Evolutionary conservation across 2,329 filamentous ascomycete species (phyloP).

Genomic region (Claviceps humidiphila): DNA sequence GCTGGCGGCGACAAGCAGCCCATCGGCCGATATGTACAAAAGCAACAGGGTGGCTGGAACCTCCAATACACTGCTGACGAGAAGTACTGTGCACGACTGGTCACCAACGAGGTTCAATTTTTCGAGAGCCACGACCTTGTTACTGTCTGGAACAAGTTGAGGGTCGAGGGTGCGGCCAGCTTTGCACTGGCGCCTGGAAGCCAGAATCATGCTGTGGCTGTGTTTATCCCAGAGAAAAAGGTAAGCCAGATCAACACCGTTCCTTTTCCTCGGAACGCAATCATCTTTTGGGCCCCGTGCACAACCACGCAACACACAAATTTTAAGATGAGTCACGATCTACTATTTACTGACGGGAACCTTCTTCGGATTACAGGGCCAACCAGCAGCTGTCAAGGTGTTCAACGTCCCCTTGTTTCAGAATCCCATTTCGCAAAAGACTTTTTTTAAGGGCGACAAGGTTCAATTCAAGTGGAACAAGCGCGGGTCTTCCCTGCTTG

Average conservation of each 20-base stretch:
- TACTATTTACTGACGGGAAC: neutral
- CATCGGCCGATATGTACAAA: constrained; percentile 86
- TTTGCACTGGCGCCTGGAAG: constrained; percentile 77
- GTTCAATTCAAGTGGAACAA: constrained; percentile 98
- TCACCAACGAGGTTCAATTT: constrained; percentile 97
- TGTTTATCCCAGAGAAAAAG: constrained; percentile 94
- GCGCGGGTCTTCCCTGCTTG: constrained; percentile 78
- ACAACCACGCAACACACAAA: too few relatives aligned
- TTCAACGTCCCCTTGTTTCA: constrained; percentile 85
- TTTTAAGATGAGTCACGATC: neutral
- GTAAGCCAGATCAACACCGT: constrained; percentile 29
- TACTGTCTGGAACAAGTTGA: constrained; percentile 90
- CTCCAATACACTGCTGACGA: constrained; percentile 93
- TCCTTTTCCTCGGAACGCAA: too few relatives aligned
- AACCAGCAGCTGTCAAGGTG: constrained; percentile 86
- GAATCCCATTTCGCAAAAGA: constrained; percentile 84
- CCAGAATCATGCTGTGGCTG: constrained; percentile 79
- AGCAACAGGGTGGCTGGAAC: constrained; percentile 91
- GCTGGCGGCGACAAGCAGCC: constrained; percentile 54
- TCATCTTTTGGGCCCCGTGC: too few relatives aligned
- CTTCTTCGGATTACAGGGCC: constrained; percentile 38
- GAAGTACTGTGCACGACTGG: constrained; percentile 78
- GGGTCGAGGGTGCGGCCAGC: constrained; percentile 77
- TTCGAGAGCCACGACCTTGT: constrained; percentile 77
- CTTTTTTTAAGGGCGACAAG: constrained; percentile 98